Evolutionary conservation across 2,329 filamentous ascomycete species (phyloP), one percentile per base, ranked within the genome.

Genomic region (Diaporthe velutina): DNA sequence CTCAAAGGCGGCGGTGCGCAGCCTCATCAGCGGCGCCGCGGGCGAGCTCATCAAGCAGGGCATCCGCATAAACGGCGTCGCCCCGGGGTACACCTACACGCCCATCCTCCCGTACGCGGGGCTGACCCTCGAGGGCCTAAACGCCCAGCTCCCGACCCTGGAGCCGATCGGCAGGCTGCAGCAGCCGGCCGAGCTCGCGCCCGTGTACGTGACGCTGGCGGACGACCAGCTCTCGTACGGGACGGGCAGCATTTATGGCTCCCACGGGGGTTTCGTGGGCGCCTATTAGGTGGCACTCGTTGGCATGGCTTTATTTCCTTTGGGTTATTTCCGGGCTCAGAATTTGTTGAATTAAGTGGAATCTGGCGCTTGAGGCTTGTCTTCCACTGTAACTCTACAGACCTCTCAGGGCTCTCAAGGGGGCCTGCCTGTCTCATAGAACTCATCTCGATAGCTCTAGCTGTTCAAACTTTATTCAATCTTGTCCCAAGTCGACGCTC

Each of bases 131-230:
- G 45, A 67, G 22, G 13, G 10, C 22, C 19, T 52, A 7, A 13
- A 38, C 8, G 2, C 13, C 45, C 15, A 30, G 9, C 3, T 64
- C 4, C 10, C 60, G 2, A 2, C 6, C 1, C 3, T 4, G 30
- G 30, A 52, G 30, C 45, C 45, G 1, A 50, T 52, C 30, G 42
- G 28, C 22, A 50, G 64, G 33, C 7, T 67, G 19, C 45, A 52
- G 45, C 64, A 67, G 45, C 64, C 64, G 6, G 64, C 64, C n/a
- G 64, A 67, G 48, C 17, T 67, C 4, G 45, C 64, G 22, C 45
- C 45, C 1, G 45, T 67, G 33, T 67, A 67, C 4, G 64, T 67
- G 30, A 40, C 64, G 19, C 45, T 67, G 22, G 64, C 64, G 1
- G 64, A 67, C 33, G 64, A 52, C 15, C 8, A 38, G 64, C 45